Base-by-base conservation (phyloP, 495 filamentous ascomycete species). In the Coniosporium apollinis region DNA sequence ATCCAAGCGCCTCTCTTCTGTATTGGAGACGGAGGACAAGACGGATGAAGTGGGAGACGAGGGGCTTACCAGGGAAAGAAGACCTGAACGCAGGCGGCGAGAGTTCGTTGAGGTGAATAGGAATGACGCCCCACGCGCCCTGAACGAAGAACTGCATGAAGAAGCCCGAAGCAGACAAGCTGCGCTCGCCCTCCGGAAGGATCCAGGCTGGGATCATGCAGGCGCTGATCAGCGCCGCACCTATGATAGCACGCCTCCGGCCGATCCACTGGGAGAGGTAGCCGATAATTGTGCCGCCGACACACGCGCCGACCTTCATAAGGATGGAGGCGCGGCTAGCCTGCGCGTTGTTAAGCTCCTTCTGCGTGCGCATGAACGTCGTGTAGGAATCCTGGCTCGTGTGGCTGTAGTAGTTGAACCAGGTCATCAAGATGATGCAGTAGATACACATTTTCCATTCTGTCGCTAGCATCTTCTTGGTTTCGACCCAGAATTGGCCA, bases 71-170 rank as follows among this genome's bases (percentile, higher is more conserved):
- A 0, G 70, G 69, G 57, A 79, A 74, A 4, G 58, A 67, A 3
- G 77, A 77, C n/a, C 78, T 68, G 60, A 79, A 82, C 1, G 75
- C 74, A 0, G 72, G 68, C 4, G 79, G 80, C 0, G 79, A 71
- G 0, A 84, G 66, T 57, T 86, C 80, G 51, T 80, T 80, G 32
- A 86, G 63, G 45, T 82, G 79, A 44, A 84, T 77, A 6, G 80
- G 80, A 19, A 83, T 72, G 4, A 83, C 71, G 25, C 80, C 77
- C 74, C 73, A 86, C 0, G 76, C 74, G 5, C 80, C 80, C 46
- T 83, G 75, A 18, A 82, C 66, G 49, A 77, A 82, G 54, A 82
- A 82, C 47, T 86, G 79, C 39, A 82, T 67, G 50, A 79, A 69
- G 60, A 86, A 86, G 15, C 72, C 78, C 1, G 67, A 63, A 3